Evolutionary conservation across 805 yeast species (phyloP).

Genomic region (Clavispora phyllophila): DNA sequence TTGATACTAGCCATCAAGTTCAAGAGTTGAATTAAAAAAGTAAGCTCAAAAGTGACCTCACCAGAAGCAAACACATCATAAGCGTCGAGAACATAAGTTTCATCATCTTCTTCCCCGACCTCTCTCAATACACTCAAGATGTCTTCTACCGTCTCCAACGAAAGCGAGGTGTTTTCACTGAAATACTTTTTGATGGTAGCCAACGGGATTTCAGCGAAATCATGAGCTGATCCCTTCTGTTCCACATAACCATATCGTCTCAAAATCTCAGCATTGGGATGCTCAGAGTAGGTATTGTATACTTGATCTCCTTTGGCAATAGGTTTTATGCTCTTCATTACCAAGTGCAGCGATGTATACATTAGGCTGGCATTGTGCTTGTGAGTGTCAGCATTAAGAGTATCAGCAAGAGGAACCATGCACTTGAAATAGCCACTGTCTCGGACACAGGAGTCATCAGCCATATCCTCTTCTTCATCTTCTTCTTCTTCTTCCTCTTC

Average conservation of each 20-base stretch:
- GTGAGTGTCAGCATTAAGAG: conserved; percentile 78
- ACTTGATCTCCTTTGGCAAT: conserved; percentile 69
- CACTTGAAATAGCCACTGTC: conserved; percentile 53
- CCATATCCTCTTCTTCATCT: conserved; percentile 11
- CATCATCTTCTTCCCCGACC: conserved; percentile 36
- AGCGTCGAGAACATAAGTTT: conserved; percentile 44
- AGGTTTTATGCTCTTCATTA: conserved; percentile 64
- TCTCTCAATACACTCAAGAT: conserved; percentile 26
- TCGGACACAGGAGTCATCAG: conserved; percentile 6
- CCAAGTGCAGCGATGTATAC: conserved; percentile 44
- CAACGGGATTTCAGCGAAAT: conserved; percentile 72
- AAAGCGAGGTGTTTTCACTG: conserved; percentile 13
- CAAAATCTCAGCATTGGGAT: conserved; percentile 85
- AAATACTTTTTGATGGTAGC: conserved; percentile 36
- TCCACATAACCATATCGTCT: conserved; percentile 93
- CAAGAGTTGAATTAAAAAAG: conserved; percentile 49
- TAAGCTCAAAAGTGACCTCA: conserved; percentile 56
- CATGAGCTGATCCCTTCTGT: conserved; percentile 61
- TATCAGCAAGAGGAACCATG: conserved; percentile 92
- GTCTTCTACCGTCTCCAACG: conserved; percentile 27
- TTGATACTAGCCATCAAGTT: conserved; percentile 29
- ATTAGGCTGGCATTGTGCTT: conserved; percentile 69
- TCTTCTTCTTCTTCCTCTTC: conserved; percentile 23
- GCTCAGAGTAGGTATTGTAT: conserved; percentile 84
- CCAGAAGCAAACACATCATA: conserved; percentile 60